A percentile compares a stretch with the other conserved stretches of the same genome.
phyloP scores from a whole-genome alignment of 257 asterid species.

The Nicotiana attenuata region DNA sequence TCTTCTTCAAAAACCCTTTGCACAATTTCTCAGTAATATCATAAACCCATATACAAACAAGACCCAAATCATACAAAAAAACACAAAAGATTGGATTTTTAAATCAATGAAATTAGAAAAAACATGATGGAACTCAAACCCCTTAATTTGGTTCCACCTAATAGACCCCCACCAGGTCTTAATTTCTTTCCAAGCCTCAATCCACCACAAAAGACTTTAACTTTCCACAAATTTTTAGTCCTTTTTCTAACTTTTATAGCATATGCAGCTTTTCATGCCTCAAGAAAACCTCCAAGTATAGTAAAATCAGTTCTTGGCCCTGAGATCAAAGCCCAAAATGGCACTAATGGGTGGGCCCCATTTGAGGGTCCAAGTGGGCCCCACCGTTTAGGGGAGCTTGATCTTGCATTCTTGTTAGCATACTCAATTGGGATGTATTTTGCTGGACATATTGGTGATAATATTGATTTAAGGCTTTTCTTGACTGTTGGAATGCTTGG shows the following conservation, averaged over 20 bases:
- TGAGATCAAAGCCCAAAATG: slow-evolving; percentile 33
- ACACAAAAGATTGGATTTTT: not conserved
- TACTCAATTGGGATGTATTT: slow-evolving; percentile 84
- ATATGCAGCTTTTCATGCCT: slow-evolving; percentile 86
- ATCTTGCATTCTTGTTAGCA: slow-evolving; percentile 69
- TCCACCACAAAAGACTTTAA: slow-evolving; percentile 41
- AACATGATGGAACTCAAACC: slow-evolving; percentile 45
- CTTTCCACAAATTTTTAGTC: slow-evolving; percentile 58
- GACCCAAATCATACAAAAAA: not conserved
- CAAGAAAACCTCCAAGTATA: slow-evolving; percentile 97
- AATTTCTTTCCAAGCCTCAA: slow-evolving; percentile 46
- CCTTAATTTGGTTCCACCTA: slow-evolving; percentile 23
- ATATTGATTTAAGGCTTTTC: slow-evolving; percentile 65
- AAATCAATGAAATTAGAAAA: not conserved
- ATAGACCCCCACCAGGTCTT: slow-evolving; percentile 58
- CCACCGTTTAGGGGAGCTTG: slow-evolving; percentile 94
- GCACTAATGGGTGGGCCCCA: slow-evolving; percentile 69
- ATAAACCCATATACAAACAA: not conserved
- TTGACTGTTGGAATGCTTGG: slow-evolving; percentile 82
- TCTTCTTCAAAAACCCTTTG: not conserved
- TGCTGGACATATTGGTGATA: slow-evolving; percentile 81
- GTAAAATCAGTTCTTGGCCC: slow-evolving; percentile 82
- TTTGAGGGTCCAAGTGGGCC: slow-evolving; percentile 75
- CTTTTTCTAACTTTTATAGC: slow-evolving; percentile 71
- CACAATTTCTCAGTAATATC: not conserved